These are phyloP conservation scores for Phytophthora agathidicida DNA, from an alignment of 352 stramenopile species.

Conservation along the genomic window DNA sequence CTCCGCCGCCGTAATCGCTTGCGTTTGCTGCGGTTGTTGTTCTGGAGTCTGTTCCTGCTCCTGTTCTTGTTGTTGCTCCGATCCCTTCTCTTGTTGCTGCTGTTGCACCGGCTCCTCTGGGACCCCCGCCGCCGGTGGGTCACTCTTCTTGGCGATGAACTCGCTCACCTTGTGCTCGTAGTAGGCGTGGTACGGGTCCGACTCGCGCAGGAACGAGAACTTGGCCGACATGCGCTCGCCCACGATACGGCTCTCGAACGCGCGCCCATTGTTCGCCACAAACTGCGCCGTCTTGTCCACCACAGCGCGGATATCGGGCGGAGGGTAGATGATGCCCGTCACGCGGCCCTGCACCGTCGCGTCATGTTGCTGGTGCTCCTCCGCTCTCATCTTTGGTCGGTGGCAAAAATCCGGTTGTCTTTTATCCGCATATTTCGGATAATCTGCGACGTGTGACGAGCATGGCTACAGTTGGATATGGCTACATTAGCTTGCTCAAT, in stretches of 20 bases:
- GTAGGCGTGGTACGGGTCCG: conserved; percentile 98
- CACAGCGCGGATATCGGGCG: conserved; percentile 97
- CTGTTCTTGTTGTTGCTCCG: conserved; percentile 33
- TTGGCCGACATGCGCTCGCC: conserved; percentile 96
- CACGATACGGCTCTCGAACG: conserved; percentile 97
- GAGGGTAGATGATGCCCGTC: conserved; percentile 96
- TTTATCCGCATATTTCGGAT: too few species aligned
- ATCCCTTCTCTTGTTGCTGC: conserved; percentile 32
- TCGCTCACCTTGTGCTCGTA: conserved; percentile 97
- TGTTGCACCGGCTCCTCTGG: conserved; percentile 12
- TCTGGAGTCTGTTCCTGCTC: conserved; percentile 18
- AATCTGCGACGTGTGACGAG: too few species aligned
- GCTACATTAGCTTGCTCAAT: too few species aligned
- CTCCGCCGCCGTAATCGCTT: conserved; percentile 32
- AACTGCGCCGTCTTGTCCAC: conserved; percentile 99
- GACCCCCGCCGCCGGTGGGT: conserved; percentile 12
- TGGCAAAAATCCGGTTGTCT: too few species aligned
- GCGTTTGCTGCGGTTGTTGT: conserved; percentile 4
- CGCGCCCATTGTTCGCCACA: conserved; percentile 97
- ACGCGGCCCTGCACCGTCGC: conserved; percentile 74
- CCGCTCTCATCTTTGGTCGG: conserved; percentile 30
- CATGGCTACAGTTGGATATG: too few species aligned
- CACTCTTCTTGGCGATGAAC: conserved; percentile 62
- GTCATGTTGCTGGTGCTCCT: conserved; percentile 26
- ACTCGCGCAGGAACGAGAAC: conserved; percentile 96